Conservation (phyloP, 495 filamentous ascomycete genomes). For the Penicillium antarcticum region DNA sequence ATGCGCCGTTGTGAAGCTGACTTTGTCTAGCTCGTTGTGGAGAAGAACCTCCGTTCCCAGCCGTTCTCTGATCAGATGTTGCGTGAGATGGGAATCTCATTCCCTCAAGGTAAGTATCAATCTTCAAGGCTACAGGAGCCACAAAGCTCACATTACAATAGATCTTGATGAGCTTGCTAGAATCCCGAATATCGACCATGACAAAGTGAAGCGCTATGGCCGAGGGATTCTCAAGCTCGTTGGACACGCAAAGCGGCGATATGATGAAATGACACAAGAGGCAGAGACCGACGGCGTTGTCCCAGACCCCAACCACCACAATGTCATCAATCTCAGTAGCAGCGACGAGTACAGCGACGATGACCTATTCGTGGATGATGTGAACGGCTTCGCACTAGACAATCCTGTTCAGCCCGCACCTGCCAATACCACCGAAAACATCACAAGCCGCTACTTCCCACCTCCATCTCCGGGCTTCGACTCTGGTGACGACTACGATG, state of each 20-base stretch:
- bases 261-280: conserved; percentile 55
- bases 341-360: conserved; percentile 57
- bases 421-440: conserved; percentile 3
- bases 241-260: conserved; percentile 49
- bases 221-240: conserved; percentile 63
- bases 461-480: conserved; percentile 23
- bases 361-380: conserved; percentile 39
- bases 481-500: conserved; percentile 22
- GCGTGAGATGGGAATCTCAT: conserved; percentile 79
- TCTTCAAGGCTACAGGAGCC: not conserved
- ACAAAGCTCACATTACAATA: conserved; percentile 11
- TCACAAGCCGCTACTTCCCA: conserved; percentile 49
- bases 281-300: conserved; percentile 44
- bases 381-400: conserved; percentile 33
- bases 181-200: conserved; percentile 66
- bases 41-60: conserved; percentile 54
- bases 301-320: conserved; percentile 56
- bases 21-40: conserved; percentile 53
- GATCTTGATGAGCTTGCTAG: conserved; percentile 53
- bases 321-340: conserved; percentile 66
- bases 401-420: conserved; percentile 14
- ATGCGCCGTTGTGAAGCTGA: conserved; percentile 11
- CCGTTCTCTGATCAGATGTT: conserved; percentile 78
- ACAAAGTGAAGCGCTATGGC: conserved; percentile 71
- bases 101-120: conserved; percentile 54